Percentiles rank a stretch among this genome's conserved stretches.
Conservation (phyloP, 2,329 filamentous ascomycete species). For the Monilinia fructigena region DNA sequence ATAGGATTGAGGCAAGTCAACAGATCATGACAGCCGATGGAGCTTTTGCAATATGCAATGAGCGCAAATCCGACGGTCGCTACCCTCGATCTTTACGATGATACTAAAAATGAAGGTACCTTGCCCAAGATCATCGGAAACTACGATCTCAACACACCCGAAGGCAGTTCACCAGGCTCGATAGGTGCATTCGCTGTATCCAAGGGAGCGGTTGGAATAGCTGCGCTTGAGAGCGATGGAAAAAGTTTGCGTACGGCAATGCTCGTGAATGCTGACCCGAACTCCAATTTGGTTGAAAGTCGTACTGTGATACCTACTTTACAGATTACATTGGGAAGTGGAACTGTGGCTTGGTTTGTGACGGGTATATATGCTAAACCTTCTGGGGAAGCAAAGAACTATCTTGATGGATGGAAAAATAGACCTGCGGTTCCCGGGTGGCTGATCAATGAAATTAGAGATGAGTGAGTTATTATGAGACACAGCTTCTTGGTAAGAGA, state of each 20-base stretch:
- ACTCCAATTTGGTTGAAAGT: slow-evolving; percentile 73
- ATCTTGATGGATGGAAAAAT: slow-evolving; percentile 60
- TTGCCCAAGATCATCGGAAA: slow-evolving; percentile 57
- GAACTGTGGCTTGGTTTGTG: slow-evolving; percentile 63
- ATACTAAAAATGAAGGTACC: slow-evolving; percentile 50
- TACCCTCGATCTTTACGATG: slow-evolving; percentile 52
- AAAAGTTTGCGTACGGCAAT: slow-evolving; percentile 49
- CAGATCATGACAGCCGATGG: slow-evolving; percentile 72
- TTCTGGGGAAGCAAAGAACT: slow-evolving; percentile 50
- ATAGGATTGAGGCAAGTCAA: slow-evolving; percentile 59
- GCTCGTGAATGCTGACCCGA: slow-evolving; percentile 73
- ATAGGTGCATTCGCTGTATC: slow-evolving; percentile 56
- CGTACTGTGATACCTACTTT: slow-evolving; percentile 70
- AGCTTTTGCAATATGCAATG: slow-evolving; percentile 66
- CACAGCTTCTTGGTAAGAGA: background rate
- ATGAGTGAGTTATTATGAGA: background rate
- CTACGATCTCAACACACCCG: slow-evolving; percentile 56
- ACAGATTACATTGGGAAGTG: slow-evolving; percentile 58
- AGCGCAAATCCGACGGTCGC: slow-evolving; percentile 49
- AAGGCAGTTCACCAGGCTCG: slow-evolving; percentile 51
- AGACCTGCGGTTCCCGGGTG: slow-evolving; percentile 59
- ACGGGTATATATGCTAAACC: slow-evolving; percentile 72
- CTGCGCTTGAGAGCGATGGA: slow-evolving; percentile 44
- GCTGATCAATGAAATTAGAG: slow-evolving; percentile 46
- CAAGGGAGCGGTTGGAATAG: slow-evolving; percentile 57